These are phyloP conservation scores for Cyphellophora europaea DNA, from an alignment of 2,329 filamentous ascomycete genomes.

Conservation along the genomic window DNA sequence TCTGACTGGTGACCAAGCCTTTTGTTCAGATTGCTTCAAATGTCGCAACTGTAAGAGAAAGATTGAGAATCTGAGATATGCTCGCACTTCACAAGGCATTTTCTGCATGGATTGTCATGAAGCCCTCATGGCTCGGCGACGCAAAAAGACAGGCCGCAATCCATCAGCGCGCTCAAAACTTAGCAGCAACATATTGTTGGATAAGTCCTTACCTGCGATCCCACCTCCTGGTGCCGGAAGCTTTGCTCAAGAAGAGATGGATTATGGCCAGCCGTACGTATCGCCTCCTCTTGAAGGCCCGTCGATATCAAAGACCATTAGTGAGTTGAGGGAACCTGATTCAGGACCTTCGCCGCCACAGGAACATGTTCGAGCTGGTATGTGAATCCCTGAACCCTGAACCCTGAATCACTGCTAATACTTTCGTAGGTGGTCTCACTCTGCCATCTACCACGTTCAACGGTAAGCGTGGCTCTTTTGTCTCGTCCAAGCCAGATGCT, in stretches of 20 bases:
- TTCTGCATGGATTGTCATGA: constrained; percentile 99
- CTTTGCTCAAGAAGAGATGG: background rate
- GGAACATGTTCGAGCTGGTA: too few relatives aligned
- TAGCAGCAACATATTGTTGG: constrained; percentile 51
- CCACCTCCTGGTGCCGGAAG: constrained; percentile 50
- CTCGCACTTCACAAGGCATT: constrained; percentile 92
- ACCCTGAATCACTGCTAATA: too few relatives aligned
- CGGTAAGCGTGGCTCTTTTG: constrained; percentile 64
- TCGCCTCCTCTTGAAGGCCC: constrained; percentile 9
- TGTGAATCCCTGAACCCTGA: too few relatives aligned
- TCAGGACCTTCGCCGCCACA: too few relatives aligned
- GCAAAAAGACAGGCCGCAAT: constrained; percentile 52
- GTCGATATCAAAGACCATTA: constrained; percentile 16
- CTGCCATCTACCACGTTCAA: constrained; percentile 70
- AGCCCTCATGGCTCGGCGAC: constrained; percentile 82
- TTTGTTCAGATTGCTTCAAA: constrained; percentile 93
- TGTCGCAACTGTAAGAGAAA: constrained; percentile 98
- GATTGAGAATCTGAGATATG: constrained; percentile 97
- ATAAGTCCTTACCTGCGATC: constrained; percentile 87
- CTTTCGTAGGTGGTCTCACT: constrained; percentile 49
- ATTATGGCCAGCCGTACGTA: constrained; percentile 2
- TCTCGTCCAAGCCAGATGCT: constrained; percentile 46
- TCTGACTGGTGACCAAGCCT: constrained; percentile 93
- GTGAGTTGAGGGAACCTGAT: constrained; percentile 10
- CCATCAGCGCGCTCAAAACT: constrained; percentile 20